These are phyloP conservation scores for Ogataea parapolymorpha DNA, from an alignment of 805 yeast genomes.

Conservation along the genomic window DNA sequence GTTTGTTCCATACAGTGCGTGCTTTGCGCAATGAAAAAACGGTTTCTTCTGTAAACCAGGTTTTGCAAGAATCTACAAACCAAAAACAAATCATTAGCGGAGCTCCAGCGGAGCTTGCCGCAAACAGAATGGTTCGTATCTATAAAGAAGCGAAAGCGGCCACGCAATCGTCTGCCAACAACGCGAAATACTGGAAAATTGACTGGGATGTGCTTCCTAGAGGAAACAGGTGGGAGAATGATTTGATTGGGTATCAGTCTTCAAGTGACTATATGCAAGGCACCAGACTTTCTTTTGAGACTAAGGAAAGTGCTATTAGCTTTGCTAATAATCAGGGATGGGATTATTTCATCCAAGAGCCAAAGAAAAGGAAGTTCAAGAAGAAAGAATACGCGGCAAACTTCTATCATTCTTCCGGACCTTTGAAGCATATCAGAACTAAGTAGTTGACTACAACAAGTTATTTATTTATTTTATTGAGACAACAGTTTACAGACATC, in stretches of 20 bases:
- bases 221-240: constrained; percentile 87
- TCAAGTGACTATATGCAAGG: constrained; percentile 81
- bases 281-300: constrained; percentile 67
- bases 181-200: constrained; percentile 61
- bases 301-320: constrained; percentile 70
- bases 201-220: constrained; percentile 81
- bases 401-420: constrained; percentile 65
- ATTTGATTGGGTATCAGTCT: constrained; percentile 80
- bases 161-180: constrained; percentile 66
- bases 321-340: constrained; percentile 85
- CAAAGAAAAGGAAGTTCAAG: constrained; percentile 68
- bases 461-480: background rate
- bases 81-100: constrained; percentile 65
- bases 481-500: background rate
- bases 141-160: constrained; percentile 76
- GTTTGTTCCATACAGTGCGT: constrained; percentile 9
- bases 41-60: constrained; percentile 2
- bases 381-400: constrained; percentile 72
- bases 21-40: constrained; percentile 7
- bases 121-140: constrained; percentile 67
- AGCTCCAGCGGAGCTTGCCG: constrained; percentile 64
- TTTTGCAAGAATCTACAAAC: constrained; percentile 15
- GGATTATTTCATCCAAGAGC: constrained; percentile 80
- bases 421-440: constrained; percentile 77
- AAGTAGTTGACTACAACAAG: constrained; percentile 40